Evolutionary conservation across 2,329 filamentous ascomycete genomes (phyloP).

Genomic region (Colletotrichum graminicola): DNA sequence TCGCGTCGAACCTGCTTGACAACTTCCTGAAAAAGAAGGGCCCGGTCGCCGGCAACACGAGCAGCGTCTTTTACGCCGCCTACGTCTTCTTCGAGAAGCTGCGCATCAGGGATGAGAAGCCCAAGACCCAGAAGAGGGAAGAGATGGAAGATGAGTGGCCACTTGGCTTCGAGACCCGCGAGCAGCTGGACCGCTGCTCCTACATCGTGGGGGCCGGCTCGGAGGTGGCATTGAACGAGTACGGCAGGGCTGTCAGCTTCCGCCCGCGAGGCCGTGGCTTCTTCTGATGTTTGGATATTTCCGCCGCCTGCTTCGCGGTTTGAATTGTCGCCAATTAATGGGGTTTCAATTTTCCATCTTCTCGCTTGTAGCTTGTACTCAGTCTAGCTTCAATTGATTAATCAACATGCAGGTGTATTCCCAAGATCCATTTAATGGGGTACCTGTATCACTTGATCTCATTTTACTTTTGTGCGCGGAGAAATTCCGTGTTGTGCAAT

Average conservation of each 20-base stretch:
- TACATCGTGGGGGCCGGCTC: no score
- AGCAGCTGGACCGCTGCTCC: background rate
- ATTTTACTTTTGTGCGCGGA: no score
- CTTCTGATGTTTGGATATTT: no score
- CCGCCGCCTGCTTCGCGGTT: no score
- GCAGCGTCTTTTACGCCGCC: conserved; percentile 62
- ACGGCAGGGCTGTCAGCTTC: conserved; percentile 32
- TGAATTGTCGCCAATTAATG: no score
- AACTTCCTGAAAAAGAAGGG: conserved; percentile 66
- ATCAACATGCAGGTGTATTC: background rate
- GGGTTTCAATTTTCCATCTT: background rate
- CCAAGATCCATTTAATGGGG: background rate
- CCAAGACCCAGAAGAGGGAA: conserved; percentile 62
- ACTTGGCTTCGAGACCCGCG: conserved; percentile 46
- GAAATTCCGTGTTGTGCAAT: no score
- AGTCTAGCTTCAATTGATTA: background rate
- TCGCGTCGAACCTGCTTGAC: conserved; percentile 59
- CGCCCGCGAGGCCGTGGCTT: background rate
- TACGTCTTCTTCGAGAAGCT: conserved; percentile 73
- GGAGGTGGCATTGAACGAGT: conserved; percentile 27
- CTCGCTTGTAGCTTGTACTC: background rate
- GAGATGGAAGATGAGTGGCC: conserved; percentile 61
- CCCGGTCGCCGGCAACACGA: conserved; percentile 60
- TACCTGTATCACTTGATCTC: no score
- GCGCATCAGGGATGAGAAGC: conserved; percentile 62